A percentile compares a stretch with the other conserved stretches of the same genome.
These are phyloP conservation scores for Vitis riparia DNA, from an alignment of 164 flowering plant species.

Conservation along the genomic window DNA sequence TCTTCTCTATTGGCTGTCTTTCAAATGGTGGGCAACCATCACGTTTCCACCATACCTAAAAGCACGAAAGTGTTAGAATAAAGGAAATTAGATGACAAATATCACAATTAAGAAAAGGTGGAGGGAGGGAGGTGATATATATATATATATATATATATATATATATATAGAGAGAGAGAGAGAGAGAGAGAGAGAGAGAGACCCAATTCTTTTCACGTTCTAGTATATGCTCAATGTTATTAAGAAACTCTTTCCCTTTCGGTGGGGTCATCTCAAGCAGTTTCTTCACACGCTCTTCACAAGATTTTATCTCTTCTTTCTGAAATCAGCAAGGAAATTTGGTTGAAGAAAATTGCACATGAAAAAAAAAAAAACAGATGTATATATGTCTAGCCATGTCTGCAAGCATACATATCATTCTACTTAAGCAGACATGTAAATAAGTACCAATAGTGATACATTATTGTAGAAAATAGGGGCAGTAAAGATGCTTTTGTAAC, in stretches of 20 bases:
- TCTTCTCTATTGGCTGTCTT: conserved; percentile 70
- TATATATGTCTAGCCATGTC: neutral
- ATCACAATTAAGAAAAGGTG: neutral
- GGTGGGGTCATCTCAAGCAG: conserved; percentile 94
- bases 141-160: too few relatives aligned
- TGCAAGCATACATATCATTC: neutral
- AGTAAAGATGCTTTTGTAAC: neutral
- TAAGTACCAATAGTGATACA: neutral
- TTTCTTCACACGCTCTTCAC: conserved; percentile 90
- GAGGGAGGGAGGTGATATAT: neutral
- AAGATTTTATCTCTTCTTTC: conserved; percentile 91
- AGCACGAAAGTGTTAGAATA: neutral
- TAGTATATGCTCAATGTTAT: conserved; percentile 83
- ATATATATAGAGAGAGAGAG: too few relatives aligned
- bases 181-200: conserved; percentile 1
- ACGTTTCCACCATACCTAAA: conserved; percentile 98
- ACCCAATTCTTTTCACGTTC: too few relatives aligned
- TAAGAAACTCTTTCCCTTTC: conserved; percentile 89
- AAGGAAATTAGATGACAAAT: neutral
- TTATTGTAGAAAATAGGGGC: neutral
- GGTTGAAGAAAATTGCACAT: too few relatives aligned
- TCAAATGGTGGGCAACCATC: conserved; percentile 97
- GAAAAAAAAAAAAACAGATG: neutral
- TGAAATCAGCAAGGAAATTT: conserved; percentile 21
- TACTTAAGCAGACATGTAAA: neutral